A percentile compares a stretch with the other conserved stretches of the same genome.
phyloP scores from a whole-genome alignment of 495 filamentous ascomycete species.

The Pseudevernia furfuracea region DNA sequence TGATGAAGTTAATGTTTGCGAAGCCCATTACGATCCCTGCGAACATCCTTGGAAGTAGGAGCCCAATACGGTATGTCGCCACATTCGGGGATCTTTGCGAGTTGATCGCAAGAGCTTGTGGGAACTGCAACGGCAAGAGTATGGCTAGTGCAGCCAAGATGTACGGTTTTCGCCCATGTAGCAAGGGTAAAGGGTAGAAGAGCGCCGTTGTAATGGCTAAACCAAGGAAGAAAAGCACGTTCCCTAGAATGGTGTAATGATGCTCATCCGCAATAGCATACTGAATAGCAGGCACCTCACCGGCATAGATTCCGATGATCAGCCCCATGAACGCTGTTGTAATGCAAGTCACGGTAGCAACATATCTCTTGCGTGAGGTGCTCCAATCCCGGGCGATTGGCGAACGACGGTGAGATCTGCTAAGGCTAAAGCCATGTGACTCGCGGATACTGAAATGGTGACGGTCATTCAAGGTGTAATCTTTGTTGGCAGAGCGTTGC shows the following conservation, averaged over 20 bases:
- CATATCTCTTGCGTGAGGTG: constrained; percentile 53
- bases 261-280: constrained; percentile 59
- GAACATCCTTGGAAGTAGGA: constrained; percentile 53
- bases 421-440: constrained; percentile 44
- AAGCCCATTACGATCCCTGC: constrained; percentile 65
- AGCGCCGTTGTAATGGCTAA: constrained; percentile 59
- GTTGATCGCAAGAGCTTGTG: constrained; percentile 58
- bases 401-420: constrained; percentile 40
- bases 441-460: constrained; percentile 30
- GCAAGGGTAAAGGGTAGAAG: constrained; percentile 66
- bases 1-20: constrained; percentile 65
- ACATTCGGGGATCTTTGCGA: constrained; percentile 47
- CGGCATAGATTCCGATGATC: constrained; percentile 66
- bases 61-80: constrained; percentile 47
- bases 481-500: constrained; percentile 8
- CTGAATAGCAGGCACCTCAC: constrained; percentile 66
- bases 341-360: constrained; percentile 59
- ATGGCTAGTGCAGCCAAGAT: constrained; percentile 54
- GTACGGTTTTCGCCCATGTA: constrained; percentile 72
- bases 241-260: constrained; percentile 61
- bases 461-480: constrained; percentile 27
- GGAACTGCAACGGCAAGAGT: constrained; percentile 66
- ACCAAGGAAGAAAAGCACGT: constrained; percentile 61
- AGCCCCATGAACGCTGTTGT: constrained; percentile 61
- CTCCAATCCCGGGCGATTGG: constrained; percentile 61